Evolutionary conservation across 2,329 filamentous ascomycete genomes (phyloP).

Genomic region (Monosporascus sp.): DNA sequence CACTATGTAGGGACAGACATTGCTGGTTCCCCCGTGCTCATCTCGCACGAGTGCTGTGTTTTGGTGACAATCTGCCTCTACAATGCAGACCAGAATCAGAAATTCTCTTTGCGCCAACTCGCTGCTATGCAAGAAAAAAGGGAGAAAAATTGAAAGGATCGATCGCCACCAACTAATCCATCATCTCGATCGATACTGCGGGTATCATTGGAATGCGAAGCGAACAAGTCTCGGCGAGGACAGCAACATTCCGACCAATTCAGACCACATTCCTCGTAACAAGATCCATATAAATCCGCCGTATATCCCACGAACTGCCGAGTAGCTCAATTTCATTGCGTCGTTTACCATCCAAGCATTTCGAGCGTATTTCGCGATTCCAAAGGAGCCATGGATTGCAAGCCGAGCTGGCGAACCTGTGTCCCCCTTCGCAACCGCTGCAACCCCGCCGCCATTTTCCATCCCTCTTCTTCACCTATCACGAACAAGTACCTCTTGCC

Average conservation of each 20-base stretch:
- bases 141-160: not conserved
- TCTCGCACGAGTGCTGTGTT: too few relatives aligned
- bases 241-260: not conserved
- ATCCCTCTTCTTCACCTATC: slow-evolving; percentile 57
- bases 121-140: not conserved
- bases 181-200: not conserved
- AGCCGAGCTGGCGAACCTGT: slow-evolving; percentile 53
- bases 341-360: slow-evolving; percentile 47
- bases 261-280: not conserved
- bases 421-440: slow-evolving; percentile 55
- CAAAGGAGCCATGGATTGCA: slow-evolving; percentile 47
- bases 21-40: too few relatives aligned
- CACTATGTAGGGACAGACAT: too few relatives aligned
- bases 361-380: slow-evolving; percentile 54
- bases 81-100: not conserved
- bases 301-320: too few relatives aligned
- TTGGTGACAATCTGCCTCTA: not conserved
- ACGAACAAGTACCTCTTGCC: slow-evolving; percentile 63
- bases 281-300: not conserved
- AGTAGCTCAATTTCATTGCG: too few relatives aligned
- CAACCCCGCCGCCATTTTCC: slow-evolving; percentile 61
- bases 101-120: not conserved
- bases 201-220: not conserved
- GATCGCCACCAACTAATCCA: not conserved
- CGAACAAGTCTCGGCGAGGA: too few relatives aligned